A percentile compares a stretch with the other conserved stretches of the same genome.
phyloP scores from a whole-genome alignment of 345 rosid genomes.

The Syzygium jambos region DNA sequence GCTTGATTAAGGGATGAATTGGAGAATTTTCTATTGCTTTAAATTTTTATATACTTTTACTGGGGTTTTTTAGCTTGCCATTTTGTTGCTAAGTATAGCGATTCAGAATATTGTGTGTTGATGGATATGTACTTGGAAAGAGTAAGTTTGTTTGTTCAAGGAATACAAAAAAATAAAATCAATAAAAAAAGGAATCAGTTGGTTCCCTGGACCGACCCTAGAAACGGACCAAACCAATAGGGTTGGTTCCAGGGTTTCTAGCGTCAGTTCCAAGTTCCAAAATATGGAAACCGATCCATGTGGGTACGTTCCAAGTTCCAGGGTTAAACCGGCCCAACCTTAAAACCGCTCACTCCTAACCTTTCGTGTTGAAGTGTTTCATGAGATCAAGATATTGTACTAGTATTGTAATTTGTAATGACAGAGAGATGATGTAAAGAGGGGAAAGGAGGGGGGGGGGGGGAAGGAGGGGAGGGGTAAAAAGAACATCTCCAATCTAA shows the following conservation, averaged over 20 bases:
- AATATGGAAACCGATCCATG: too few species aligned
- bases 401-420: neutral
- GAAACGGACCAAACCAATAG: too few species aligned
- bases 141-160: neutral
- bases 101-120: neutral
- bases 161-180: neutral
- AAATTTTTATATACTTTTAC: neutral
- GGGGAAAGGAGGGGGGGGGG: neutral
- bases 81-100: neutral
- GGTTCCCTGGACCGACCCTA: too few species aligned
- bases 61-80: too few species aligned
- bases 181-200: too few species aligned
- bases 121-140: neutral
- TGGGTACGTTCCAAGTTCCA: neutral
- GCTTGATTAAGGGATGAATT: neutral
- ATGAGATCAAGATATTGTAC: neutral
- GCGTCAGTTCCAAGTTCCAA: too few species aligned
- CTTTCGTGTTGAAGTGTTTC: neutral
- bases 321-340: too few species aligned
- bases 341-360: too few species aligned
- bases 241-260: too few species aligned
- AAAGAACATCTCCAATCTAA: neutral
- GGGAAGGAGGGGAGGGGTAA: fast-evolving
- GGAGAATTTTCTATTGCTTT: neutral
- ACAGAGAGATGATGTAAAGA: neutral